A percentile compares a stretch with the other conserved stretches of the same genome.
Conservation (phyloP, 78 protist species). For the Dictyostelium capitatum region DNA sequence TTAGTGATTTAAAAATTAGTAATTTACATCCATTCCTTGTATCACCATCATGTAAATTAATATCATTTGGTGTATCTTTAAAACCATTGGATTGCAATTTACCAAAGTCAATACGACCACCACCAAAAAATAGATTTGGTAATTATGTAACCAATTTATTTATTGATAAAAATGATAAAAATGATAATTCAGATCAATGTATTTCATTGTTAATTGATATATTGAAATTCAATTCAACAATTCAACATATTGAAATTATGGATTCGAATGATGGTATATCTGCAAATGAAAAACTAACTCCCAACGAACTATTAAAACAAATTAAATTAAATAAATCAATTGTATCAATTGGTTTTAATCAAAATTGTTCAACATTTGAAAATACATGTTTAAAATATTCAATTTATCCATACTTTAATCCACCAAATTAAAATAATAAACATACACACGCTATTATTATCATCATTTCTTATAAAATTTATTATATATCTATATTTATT, state of each 20-base stretch:
- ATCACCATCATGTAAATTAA: neutral
- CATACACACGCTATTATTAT: neutral
- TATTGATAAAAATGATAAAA: neutral
- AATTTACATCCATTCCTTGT: no score
- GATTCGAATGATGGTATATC: neutral
- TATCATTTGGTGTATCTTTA: neutral
- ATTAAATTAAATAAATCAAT: neutral
- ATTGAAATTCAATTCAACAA: neutral
- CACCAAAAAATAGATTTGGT: no score
- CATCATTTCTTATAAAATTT: neutral
- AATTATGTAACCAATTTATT: neutral
- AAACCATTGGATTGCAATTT: neutral
- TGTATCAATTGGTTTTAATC: neutral
- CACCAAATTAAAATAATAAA: neutral
- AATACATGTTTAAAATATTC: neutral
- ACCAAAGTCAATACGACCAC: no score
- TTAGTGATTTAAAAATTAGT: neutral
- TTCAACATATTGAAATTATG: constrained; percentile 12
- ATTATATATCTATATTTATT: neutral
- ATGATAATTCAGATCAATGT: neutral
- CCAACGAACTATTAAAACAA: neutral
- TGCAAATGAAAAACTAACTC: neutral
- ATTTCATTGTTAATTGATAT: neutral
- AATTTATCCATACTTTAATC: constrained; percentile 5
- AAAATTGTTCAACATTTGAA: neutral